phyloP scores from a whole-genome alignment of 768 basidiomycete species.

The Suillus sp. region DNA sequence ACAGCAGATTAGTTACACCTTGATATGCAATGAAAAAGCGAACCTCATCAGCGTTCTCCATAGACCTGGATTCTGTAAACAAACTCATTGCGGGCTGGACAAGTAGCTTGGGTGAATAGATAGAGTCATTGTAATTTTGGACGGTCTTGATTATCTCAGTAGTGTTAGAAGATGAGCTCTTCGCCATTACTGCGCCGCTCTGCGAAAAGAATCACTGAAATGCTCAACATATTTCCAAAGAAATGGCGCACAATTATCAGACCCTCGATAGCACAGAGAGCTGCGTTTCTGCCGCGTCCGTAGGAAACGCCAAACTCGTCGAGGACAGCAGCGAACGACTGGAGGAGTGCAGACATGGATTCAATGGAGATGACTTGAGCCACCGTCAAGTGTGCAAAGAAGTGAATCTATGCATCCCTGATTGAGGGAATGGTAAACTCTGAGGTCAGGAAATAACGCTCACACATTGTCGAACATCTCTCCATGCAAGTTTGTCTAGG shows the following conservation, averaged over 20 bases:
- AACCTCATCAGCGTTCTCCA: conserved; percentile 68
- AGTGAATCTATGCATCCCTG: conserved; percentile 67
- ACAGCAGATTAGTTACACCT: conserved; percentile 12
- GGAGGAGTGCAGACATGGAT: conserved; percentile 79
- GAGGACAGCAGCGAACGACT: conserved; percentile 82
- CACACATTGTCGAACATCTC: conserved; percentile 86
- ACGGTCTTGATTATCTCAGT: conserved; percentile 72
- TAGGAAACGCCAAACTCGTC: conserved; percentile 89
- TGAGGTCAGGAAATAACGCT: conserved; percentile 33
- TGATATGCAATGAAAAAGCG: conserved; percentile 8
- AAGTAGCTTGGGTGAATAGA: conserved; percentile 57
- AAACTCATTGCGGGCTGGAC: conserved; percentile 63
- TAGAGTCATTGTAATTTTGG: conserved; percentile 68
- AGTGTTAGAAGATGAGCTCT: conserved; percentile 58
- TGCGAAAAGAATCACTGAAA: conserved; percentile 28
- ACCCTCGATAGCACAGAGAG: conserved; percentile 79
- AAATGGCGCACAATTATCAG: conserved; percentile 63
- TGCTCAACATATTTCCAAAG: not conserved
- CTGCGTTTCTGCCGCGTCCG: conserved; percentile 80
- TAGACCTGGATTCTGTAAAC: conserved; percentile 43
- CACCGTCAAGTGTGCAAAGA: conserved; percentile 87
- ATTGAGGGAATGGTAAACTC: conserved; percentile 1
- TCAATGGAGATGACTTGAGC: conserved; percentile 72
- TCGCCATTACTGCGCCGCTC: conserved; percentile 70
- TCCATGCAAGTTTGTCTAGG: conserved; percentile 88